A percentile compares a stretch with the other conserved stretches of the same genome.
phyloP scores from a whole-genome alignment of 306 rosid species.

The Malus sylvestris region DNA sequence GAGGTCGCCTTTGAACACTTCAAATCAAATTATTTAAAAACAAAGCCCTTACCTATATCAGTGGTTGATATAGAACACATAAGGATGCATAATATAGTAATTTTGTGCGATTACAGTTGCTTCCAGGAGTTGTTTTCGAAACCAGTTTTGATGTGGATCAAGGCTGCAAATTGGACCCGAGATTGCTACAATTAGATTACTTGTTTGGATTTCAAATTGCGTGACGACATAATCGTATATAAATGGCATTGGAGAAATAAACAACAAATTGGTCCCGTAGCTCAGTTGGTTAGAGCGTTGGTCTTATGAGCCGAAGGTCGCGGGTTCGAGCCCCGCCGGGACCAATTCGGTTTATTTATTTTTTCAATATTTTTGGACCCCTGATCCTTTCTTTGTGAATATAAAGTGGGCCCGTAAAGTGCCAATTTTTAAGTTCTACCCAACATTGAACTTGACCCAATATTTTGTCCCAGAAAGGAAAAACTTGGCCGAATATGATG shows the following conservation, averaged over 20 bases:
- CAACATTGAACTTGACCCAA: neutral
- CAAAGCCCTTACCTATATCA: too few species aligned
- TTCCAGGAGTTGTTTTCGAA: too few species aligned
- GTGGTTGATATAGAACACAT: too few species aligned
- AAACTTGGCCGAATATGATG: neutral
- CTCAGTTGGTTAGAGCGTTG: conserved; percentile 46
- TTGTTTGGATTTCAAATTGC: too few species aligned
- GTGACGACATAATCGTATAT: too few species aligned
- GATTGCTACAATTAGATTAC: too few species aligned
- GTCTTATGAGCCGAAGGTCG: conserved; percentile 45
- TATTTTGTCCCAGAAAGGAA: neutral
- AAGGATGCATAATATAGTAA: too few species aligned
- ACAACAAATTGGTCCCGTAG: conserved; percentile 16
- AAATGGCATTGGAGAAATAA: accelerated
- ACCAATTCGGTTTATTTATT: accelerated
- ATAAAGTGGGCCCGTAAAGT: neutral
- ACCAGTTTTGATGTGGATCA: too few species aligned
- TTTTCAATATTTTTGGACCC: neutral
- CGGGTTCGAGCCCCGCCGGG: conserved; percentile 42
- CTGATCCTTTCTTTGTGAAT: neutral
- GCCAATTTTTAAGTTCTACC: neutral
- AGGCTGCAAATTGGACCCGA: too few species aligned
- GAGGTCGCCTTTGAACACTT: too few species aligned
- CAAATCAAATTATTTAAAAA: too few species aligned
- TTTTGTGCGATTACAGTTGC: too few species aligned